Evolutionary conservation across 176 grass and related monocot genomes (phyloP).

Genomic region (Panicum miliaceum): DNA sequence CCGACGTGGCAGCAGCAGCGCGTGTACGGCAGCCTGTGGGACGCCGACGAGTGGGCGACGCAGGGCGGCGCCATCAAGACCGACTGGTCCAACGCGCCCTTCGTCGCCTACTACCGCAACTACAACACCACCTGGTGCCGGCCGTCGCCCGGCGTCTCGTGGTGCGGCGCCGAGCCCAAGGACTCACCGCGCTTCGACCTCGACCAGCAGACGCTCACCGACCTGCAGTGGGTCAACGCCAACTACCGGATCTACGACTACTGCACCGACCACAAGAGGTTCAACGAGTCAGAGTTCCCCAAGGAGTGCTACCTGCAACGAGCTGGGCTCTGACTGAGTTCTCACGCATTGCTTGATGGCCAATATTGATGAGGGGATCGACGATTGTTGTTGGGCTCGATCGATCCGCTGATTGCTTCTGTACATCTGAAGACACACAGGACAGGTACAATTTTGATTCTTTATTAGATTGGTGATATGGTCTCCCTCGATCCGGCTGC

Average conservation of each 20-base stretch:
- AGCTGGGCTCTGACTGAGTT: neutral
- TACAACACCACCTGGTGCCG: slow-evolving; percentile 40
- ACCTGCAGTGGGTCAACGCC: slow-evolving; percentile 25
- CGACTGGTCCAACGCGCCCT: slow-evolving; percentile 69
- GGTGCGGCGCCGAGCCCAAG: slow-evolving; percentile 54
- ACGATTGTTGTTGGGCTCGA: neutral
- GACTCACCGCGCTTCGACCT: slow-evolving; percentile 31
- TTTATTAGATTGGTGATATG: slow-evolving; percentile 42
- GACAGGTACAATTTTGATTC: slow-evolving; percentile 37
- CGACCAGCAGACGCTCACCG: neutral
- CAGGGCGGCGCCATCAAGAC: slow-evolving; percentile 68
- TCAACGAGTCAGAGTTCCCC: slow-evolving; percentile 35
- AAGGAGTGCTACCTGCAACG: slow-evolving; percentile 48
- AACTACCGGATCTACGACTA: slow-evolving; percentile 61
- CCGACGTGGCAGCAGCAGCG: slow-evolving; percentile 65
- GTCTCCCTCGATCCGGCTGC: neutral
- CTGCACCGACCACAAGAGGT: slow-evolving; percentile 59
- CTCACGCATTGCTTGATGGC: neutral
- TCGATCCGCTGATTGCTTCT: slow-evolving; percentile 26
- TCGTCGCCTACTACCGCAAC: slow-evolving; percentile 66
- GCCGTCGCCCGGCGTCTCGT: slow-evolving; percentile 45
- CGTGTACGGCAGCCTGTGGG: slow-evolving; percentile 62
- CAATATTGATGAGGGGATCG: neutral
- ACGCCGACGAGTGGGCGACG: slow-evolving; percentile 80
- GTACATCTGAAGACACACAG: slow-evolving; percentile 41